phyloP scores from a whole-genome alignment of 2,329 filamentous ascomycete genomes.

The Orbilia oligospora region DNA sequence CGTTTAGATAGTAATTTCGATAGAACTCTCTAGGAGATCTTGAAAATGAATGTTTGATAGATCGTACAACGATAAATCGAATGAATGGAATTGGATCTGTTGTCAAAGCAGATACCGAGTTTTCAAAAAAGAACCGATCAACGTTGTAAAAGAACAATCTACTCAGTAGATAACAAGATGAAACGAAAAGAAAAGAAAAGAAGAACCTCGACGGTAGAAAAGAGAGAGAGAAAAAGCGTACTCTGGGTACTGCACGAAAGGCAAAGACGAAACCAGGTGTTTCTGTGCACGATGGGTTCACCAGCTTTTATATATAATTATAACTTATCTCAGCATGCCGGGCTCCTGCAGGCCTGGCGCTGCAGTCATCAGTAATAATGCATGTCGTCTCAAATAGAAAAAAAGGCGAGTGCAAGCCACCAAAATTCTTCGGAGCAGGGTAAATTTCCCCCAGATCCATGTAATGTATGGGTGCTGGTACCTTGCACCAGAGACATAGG shows the following conservation, averaged over 20 bases:
- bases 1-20: not conserved
- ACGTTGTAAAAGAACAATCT: slow-evolving; percentile 26
- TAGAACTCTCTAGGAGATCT: slow-evolving; percentile 31
- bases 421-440: slow-evolving; percentile 45
- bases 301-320: slow-evolving; percentile 43
- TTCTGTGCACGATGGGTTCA: slow-evolving; percentile 15
- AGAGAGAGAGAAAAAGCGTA: slow-evolving; percentile 18
- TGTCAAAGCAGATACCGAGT: slow-evolving; percentile 33
- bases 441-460: slow-evolving; percentile 20
- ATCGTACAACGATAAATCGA: slow-evolving; percentile 50
- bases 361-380: slow-evolving; percentile 13
- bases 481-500: slow-evolving; percentile 24
- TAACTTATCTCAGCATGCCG: slow-evolving; percentile 23
- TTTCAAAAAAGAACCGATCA: slow-evolving; percentile 36
- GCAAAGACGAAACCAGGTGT: slow-evolving; percentile 32
- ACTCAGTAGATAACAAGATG: slow-evolving; percentile 51
- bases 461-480: not conserved
- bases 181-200: slow-evolving; percentile 25
- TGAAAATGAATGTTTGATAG: slow-evolving; percentile 35
- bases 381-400: slow-evolving; percentile 40
- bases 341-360: not conserved
- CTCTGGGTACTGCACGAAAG: slow-evolving; percentile 38
- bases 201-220: slow-evolving; percentile 21
- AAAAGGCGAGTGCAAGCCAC: slow-evolving; percentile 48
- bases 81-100: slow-evolving; percentile 24